phyloP scores from a whole-genome alignment of 768 basidiomycete species.

The Dioszegia aurantiaca region DNA sequence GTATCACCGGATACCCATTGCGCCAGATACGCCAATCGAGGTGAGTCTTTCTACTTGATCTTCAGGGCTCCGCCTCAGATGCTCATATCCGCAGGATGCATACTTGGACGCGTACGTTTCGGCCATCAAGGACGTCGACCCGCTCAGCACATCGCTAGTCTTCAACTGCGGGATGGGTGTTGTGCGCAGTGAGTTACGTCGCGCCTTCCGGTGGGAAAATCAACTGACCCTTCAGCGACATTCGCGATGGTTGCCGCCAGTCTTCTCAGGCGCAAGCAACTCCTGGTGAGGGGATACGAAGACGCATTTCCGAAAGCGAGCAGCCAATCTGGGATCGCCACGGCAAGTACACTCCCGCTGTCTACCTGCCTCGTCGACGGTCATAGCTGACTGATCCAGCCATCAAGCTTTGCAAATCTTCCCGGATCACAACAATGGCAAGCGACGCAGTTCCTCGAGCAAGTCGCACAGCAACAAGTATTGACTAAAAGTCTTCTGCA shows the following conservation, averaged over 20 bases:
- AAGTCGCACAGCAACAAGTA: conserved; percentile 50
- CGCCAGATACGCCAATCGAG: conserved; percentile 86
- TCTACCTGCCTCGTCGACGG: not conserved
- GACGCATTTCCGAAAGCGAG: conserved; percentile 67
- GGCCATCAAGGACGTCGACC: conserved; percentile 75
- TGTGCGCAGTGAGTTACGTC: conserved; percentile 59
- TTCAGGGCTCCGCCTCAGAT: too few relatives aligned
- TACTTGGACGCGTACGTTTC: conserved; percentile 90
- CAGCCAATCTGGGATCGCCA: conserved; percentile 43
- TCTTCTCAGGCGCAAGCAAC: conserved; percentile 75
- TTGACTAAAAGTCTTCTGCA: conserved; percentile 50
- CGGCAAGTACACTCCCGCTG: conserved; percentile 23
- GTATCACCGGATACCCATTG: conserved; percentile 95
- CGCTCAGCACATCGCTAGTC: conserved; percentile 74
- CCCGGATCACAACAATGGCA: conserved; percentile 31
- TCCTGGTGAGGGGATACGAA: conserved; percentile 62
- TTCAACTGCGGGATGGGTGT: conserved; percentile 98
- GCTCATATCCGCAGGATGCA: conserved; percentile 62
- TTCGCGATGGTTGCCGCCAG: conserved; percentile 96
- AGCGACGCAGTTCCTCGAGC: conserved; percentile 48
- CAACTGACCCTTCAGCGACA: conserved; percentile 59
- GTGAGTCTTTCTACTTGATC: conserved; percentile 52
- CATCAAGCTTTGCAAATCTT: conserved; percentile 21
- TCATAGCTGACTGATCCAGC: not conserved
- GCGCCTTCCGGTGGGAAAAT: not conserved